Evolutionary conservation across 164 flowering plant species (phyloP).

Genomic region (Santalum album): DNA sequence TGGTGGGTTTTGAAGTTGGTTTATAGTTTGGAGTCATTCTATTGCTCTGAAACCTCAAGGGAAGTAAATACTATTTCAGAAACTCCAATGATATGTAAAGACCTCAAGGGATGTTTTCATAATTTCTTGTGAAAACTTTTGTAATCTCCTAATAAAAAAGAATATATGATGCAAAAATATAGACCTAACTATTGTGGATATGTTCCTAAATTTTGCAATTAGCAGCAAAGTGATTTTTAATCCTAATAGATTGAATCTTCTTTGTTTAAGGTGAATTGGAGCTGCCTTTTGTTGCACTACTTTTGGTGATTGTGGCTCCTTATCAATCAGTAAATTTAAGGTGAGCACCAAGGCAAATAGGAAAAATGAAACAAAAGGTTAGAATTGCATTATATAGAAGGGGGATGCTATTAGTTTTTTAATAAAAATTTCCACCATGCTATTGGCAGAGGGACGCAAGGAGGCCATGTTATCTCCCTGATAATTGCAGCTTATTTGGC

Average conservation of each 20-base stretch:
- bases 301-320: conserved; percentile 67
- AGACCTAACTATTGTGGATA: no score
- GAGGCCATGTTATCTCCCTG: conserved; percentile 51
- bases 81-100: neutral
- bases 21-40: neutral
- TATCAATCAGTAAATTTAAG: conserved; percentile 47
- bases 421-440: neutral
- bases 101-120: no score
- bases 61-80: neutral
- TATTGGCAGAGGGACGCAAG: conserved; percentile 58
- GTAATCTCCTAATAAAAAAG: no score
- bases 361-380: no score
- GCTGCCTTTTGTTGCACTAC: conserved; percentile 56
- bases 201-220: no score
- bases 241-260: neutral
- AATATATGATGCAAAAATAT: no score
- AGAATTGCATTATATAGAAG: neutral
- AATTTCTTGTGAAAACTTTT: no score
- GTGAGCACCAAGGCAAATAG: no score
- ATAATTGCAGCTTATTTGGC: conserved; percentile 61
- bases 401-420: neutral
- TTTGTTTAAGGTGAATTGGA: conserved; percentile 60
- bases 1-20: conserved; percentile 39
- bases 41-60: neutral
- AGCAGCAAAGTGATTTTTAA: no score